Evolutionary conservation across 495 filamentous ascomycete genomes (phyloP).

Genomic region (Xylaria longipes): DNA sequence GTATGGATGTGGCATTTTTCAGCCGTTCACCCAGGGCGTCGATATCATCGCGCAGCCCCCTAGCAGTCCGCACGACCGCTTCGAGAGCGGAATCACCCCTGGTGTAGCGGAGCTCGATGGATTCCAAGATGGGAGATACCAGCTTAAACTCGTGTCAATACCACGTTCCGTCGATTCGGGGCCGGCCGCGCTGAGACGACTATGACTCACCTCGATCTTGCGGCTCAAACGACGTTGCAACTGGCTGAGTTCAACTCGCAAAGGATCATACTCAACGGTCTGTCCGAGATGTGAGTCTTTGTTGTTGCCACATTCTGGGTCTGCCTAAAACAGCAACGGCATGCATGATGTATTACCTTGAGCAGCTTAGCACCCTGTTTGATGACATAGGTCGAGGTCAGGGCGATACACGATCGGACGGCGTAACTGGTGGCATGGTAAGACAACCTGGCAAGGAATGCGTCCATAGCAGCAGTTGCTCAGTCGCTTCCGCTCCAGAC

Average conservation of each 20-base stretch:
- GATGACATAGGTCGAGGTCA: slow-evolving; percentile 87
- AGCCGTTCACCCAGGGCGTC: slow-evolving; percentile 81
- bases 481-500: slow-evolving; percentile 25
- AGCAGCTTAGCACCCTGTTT: slow-evolving; percentile 80
- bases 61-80: slow-evolving; percentile 84
- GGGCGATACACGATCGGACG: slow-evolving; percentile 85
- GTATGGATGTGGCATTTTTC: slow-evolving; percentile 71
- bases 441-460: slow-evolving; percentile 71
- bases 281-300: slow-evolving; percentile 22
- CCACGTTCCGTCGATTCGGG: not conserved
- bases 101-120: slow-evolving; percentile 36
- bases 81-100: slow-evolving; percentile 95
- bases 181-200: slow-evolving; percentile 9
- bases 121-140: slow-evolving; percentile 40
- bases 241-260: slow-evolving; percentile 36
- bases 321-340: not conserved
- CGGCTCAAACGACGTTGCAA: slow-evolving; percentile 39
- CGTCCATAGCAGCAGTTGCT: slow-evolving; percentile 67
- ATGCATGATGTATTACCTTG: slow-evolving; percentile 59
- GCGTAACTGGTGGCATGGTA: slow-evolving; percentile 88
- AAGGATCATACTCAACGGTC: slow-evolving; percentile 38
- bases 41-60: slow-evolving; percentile 86
- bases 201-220: slow-evolving; percentile 43
- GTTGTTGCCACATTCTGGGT: not conserved
- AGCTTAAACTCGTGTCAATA: slow-evolving; percentile 28